Evolutionary conservation across 2,329 filamentous ascomycete species (phyloP), one percentile per base, ranked within the genome.

Genomic region (Esteya vermicola): DNA sequence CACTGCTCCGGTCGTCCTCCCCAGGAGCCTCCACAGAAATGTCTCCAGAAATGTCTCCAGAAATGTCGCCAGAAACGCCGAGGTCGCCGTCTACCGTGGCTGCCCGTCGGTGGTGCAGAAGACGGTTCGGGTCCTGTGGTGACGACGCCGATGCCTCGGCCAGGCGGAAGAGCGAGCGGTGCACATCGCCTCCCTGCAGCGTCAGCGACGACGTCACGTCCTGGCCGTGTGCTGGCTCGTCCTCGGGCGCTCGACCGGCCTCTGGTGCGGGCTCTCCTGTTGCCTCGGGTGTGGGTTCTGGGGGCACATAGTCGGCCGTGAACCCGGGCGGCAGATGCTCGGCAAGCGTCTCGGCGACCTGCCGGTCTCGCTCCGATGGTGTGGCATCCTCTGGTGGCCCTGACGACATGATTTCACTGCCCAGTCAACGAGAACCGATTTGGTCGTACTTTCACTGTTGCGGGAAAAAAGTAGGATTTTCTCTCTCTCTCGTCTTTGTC

Each of bases 101-200:
- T 14, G 81, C 66, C 45, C 81, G 70, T 51, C 73, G 43, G 33
- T 47, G 47, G 22, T 39, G 32, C 21, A 14, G n/a, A n/a, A n/a
- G n/a, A n/a, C n/a, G n/a, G n/a, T n/a, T 26, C 25, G 36, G 12
- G 2, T 31, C 10, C 16, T 30, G 16, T 4, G 39, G 20, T 16
- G 36, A 27, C 19, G 41, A 22, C 26, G 33, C 20, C 27, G 14
- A 34, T 12, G 7, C 28, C 34, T 43, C 75, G 23, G 47, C 47
- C 50, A 85, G 76, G 53, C 75, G 81, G 67, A 82, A 88, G 26
- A 88, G 70, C 50, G 84, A 79, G 26, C 82, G 76, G 54, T 86
- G 81, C 19, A 88, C 79, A 51, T 88, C 82, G 31, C 82, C 82
- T 38, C 82, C 82, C 52, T 81, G 81, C 4, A 86, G 65, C 43